Evolutionary conservation across 2,329 filamentous ascomycete species (phyloP).

Genomic region (Fusarium cicatricum): DNA sequence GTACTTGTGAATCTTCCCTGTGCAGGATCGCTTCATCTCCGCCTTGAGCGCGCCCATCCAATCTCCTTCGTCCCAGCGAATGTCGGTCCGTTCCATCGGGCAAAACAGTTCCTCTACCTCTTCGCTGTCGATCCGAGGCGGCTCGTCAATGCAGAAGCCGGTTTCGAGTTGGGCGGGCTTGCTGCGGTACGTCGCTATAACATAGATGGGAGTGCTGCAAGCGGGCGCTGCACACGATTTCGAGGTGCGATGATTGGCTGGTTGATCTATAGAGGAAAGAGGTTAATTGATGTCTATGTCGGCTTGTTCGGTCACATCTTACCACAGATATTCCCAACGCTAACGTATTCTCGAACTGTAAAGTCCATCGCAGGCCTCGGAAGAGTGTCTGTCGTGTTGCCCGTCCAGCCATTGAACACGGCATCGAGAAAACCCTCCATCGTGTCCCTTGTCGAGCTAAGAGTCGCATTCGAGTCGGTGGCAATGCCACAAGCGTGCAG

Average conservation of each 20-base stretch:
- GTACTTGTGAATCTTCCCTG: slow-evolving; percentile 40
- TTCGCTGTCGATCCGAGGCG: slow-evolving; percentile 2
- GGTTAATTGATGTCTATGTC: neutral
- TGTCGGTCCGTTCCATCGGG: slow-evolving; percentile 39
- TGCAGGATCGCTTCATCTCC: slow-evolving; percentile 34
- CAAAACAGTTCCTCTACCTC: slow-evolving; percentile 34
- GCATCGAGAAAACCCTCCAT: slow-evolving; percentile 46
- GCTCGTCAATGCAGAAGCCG: slow-evolving; percentile 40
- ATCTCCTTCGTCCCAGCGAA: slow-evolving; percentile 36
- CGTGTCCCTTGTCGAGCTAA: slow-evolving; percentile 40
- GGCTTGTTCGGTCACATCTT: neutral
- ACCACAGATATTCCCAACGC: slow-evolving; percentile 43
- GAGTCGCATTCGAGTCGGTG: slow-evolving; percentile 35
- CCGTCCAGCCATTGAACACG: slow-evolving; percentile 42
- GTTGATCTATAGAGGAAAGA: slow-evolving; percentile 16
- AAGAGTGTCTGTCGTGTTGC: slow-evolving; percentile 8
- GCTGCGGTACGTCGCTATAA: slow-evolving; percentile 41
- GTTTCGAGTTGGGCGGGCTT: slow-evolving; percentile 41
- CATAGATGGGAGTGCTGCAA: slow-evolving; percentile 36
- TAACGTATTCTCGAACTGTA: slow-evolving; percentile 39
- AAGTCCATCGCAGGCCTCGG: slow-evolving; percentile 44
- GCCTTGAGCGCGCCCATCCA: slow-evolving; percentile 35
- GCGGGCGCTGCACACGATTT: slow-evolving; percentile 26
- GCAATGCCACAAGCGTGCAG: slow-evolving; percentile 44
- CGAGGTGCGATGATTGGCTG: slow-evolving; percentile 19